Evolutionary conservation across 208 protist species (phyloP).

Genomic region (Porcisia deanei): DNA sequence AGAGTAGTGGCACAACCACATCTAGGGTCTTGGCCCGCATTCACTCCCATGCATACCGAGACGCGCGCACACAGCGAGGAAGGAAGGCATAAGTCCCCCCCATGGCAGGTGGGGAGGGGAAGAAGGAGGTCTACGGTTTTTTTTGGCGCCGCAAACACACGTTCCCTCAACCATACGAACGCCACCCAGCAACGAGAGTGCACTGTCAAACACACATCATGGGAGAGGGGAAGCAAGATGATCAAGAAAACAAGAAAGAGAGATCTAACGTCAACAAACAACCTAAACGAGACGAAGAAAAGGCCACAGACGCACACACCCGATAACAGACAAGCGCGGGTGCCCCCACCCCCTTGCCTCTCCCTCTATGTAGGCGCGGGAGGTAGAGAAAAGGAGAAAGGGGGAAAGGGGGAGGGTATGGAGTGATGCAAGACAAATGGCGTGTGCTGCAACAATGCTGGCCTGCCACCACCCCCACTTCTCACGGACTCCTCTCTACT

Average conservation of each 20-base stretch:
- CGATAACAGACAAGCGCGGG: background rate
- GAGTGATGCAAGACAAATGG: background rate
- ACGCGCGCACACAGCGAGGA: background rate
- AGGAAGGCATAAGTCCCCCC: background rate
- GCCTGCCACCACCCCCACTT: background rate
- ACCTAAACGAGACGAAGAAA: constrained; percentile 6
- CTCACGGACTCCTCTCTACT: background rate
- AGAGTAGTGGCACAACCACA: background rate
- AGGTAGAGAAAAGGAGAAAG: background rate
- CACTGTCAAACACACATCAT: background rate
- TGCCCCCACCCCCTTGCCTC: background rate
- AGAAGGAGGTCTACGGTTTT: too few species aligned
- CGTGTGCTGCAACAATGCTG: background rate
- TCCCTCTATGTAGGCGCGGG: background rate
- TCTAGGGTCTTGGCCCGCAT: background rate
- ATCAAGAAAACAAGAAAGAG: background rate
- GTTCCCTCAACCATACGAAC: background rate
- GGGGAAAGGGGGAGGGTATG: background rate
- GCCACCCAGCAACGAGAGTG: background rate
- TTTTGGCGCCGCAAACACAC: background rate
- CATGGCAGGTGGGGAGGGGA: background rate
- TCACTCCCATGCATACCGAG: background rate
- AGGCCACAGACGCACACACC: background rate
- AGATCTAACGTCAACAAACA: background rate
- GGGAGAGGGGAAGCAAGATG: background rate